phyloP scores from a whole-genome alignment of 2,329 filamentous ascomycete genomes.

The Ambrosiella beaveri region DNA sequence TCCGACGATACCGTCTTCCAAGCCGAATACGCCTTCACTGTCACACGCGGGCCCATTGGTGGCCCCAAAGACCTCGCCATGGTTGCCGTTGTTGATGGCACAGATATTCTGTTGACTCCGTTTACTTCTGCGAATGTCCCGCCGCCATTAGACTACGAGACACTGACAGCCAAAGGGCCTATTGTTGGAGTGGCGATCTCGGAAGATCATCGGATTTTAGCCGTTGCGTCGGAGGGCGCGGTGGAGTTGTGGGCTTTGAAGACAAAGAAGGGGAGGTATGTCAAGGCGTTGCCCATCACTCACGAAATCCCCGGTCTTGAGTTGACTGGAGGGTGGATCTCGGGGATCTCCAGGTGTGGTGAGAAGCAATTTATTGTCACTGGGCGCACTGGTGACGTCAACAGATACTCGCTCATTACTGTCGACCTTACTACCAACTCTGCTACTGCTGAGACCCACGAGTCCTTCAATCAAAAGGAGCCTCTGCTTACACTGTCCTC shows the following conservation, averaged over 20 bases:
- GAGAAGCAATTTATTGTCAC: constrained; percentile 4
- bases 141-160: constrained; percentile 78
- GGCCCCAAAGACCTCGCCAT: constrained; percentile 62
- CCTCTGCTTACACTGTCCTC: constrained; percentile 1
- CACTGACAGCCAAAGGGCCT: constrained; percentile 44
- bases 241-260: constrained; percentile 57
- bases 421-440: constrained; percentile 1
- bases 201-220: constrained; percentile 45
- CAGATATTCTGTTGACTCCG: constrained; percentile 64
- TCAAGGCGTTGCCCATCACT: constrained; percentile 15
- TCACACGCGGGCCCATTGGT: constrained; percentile 49
- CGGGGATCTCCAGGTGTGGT: constrained; percentile 1
- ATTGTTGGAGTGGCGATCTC: constrained; percentile 62
- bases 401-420: background rate
- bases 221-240: constrained; percentile 49
- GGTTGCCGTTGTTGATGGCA: constrained; percentile 73
- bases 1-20: constrained; percentile 17
- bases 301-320: background rate
- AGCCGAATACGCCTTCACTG: constrained; percentile 48
- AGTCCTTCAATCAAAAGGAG: background rate
- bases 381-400: background rate
- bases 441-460: background rate
- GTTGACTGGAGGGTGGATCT: background rate
- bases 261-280: constrained; percentile 30
- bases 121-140: constrained; percentile 71